These are phyloP conservation scores for Saccharum hybrid DNA, from an alignment of 202 grass and related monocot genomes.

Conservation along the genomic window DNA sequence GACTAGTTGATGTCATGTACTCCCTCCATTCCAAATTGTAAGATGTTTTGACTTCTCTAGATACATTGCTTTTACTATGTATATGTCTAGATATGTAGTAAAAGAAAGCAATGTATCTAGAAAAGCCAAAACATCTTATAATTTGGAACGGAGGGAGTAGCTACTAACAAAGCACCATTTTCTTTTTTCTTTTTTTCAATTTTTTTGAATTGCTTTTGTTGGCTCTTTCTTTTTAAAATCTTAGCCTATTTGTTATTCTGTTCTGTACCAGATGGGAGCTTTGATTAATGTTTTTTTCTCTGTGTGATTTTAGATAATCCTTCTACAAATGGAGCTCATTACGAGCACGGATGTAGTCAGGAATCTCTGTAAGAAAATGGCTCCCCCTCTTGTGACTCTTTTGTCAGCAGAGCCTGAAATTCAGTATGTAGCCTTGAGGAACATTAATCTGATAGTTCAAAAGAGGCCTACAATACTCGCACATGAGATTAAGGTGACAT, in stretches of 20 bases:
- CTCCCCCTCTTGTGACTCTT: conserved; percentile 94
- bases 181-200: conserved; percentile 14
- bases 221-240: conserved; percentile 11
- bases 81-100: background rate
- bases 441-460: conserved; percentile 99
- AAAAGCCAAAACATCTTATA: background rate
- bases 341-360: conserved; percentile 92
- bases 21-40: background rate
- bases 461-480: conserved; percentile 99
- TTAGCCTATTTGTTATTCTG: conserved; percentile 6
- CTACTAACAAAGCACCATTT: conserved; percentile 9
- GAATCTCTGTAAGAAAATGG: conserved; percentile 99
- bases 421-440: conserved; percentile 95
- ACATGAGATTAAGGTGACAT: conserved; percentile 94
- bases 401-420: conserved; percentile 98
- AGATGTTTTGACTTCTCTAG: background rate
- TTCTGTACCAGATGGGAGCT: background rate
- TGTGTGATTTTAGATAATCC: conserved; percentile 78
- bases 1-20: background rate
- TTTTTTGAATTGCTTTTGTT: background rate
- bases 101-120: background rate
- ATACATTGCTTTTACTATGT: background rate
- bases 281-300: conserved; percentile 5
- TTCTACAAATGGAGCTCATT: conserved; percentile 99
- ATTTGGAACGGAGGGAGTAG: background rate